phyloP scores from a whole-genome alignment of 2,329 filamentous ascomycete species.

The Colletotrichum sp. region DNA sequence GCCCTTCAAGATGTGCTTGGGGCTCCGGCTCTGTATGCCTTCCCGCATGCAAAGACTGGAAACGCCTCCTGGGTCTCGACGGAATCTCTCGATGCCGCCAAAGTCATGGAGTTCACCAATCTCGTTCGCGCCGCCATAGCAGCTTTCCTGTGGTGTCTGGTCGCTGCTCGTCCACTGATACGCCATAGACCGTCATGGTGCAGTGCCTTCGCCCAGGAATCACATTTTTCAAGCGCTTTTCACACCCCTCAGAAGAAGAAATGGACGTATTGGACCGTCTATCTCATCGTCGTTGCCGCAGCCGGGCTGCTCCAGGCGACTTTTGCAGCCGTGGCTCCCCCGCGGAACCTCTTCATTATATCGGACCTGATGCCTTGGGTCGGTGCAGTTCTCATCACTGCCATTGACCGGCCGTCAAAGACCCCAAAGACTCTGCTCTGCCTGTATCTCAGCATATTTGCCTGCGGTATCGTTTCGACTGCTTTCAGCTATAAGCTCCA shows the following conservation, averaged over 20 bases:
- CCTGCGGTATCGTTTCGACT: slow-evolving; percentile 33
- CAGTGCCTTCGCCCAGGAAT: slow-evolving; percentile 48
- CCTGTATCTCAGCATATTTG: slow-evolving; percentile 40
- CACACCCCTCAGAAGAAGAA: slow-evolving; percentile 22
- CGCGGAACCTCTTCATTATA: slow-evolving; percentile 28
- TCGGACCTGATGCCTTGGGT: slow-evolving; percentile 46
- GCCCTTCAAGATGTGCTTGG: slow-evolving; percentile 8
- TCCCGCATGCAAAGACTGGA: not conserved
- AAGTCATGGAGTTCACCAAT: not conserved
- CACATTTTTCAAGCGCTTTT: slow-evolving; percentile 19
- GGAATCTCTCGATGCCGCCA: not conserved
- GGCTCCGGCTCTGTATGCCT: not conserved
- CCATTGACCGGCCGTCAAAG: slow-evolving; percentile 42
- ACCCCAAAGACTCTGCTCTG: slow-evolving; percentile 45
- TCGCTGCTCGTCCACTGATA: slow-evolving; percentile 26
- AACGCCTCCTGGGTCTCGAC: not conserved
- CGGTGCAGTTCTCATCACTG: slow-evolving; percentile 38
- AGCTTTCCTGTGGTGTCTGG: slow-evolving; percentile 33
- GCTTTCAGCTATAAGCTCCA: slow-evolving; percentile 25
- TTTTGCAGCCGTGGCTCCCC: slow-evolving; percentile 31
- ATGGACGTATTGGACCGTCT: slow-evolving; percentile 45
- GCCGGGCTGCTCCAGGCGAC: slow-evolving; percentile 39
- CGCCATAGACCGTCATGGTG: slow-evolving; percentile 43
- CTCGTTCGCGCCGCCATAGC: slow-evolving; percentile 34
- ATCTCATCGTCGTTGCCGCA: slow-evolving; percentile 35